Evolutionary conservation across 1,284 basidiomycete species (phyloP), one percentile per base, ranked within the genome.

Genomic region (Peniophora sp.): DNA sequence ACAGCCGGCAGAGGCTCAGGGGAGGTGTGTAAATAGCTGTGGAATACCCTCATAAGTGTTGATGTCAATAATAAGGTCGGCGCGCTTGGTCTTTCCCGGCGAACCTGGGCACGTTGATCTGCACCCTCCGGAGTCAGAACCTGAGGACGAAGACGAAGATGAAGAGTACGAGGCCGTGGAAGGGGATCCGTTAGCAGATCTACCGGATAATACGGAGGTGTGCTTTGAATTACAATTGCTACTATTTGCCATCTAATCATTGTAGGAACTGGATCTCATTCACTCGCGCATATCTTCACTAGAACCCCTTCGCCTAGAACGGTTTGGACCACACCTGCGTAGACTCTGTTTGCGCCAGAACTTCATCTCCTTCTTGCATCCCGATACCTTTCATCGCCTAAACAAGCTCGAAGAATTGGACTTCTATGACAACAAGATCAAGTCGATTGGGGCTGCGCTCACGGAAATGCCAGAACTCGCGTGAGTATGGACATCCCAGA

Each of bases 391-490:
- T 55, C 69, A 71, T 25, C 68, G 74, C n/a, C 68, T 97, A 48
- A 75, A 65, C 11, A 74, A 81, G 47, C 70, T 99, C 25, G 88
- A 92, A 59, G 95, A 98, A 55, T 68, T 99, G 49, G 96, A 99
- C 68, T 63, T 98, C 55, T 99, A 99, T 65, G 96, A 99, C 67
- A 99, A 99, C 70, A 85, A 89, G 62, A 69, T 99, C 55, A 94
- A 92, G 60, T 63, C 67, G 12, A 64, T 88, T n/a, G 86, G 79
- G 39, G 68, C 79, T 54, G 87, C 81, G 12, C 61, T 97, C 45
- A 70, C 85, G 55, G 71, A 77, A 53, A 68, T 88, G 49, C 65
- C 70, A 11, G 77, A 81, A 38, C 69, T 97, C 43, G 78, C 70
- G 93, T 93, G 69, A 61, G 89, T 77, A 8, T 17, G n/a, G n/a